phyloP scores from a whole-genome alignment of 2,329 filamentous ascomycete species.

The Setomelanomma holmii region DNA sequence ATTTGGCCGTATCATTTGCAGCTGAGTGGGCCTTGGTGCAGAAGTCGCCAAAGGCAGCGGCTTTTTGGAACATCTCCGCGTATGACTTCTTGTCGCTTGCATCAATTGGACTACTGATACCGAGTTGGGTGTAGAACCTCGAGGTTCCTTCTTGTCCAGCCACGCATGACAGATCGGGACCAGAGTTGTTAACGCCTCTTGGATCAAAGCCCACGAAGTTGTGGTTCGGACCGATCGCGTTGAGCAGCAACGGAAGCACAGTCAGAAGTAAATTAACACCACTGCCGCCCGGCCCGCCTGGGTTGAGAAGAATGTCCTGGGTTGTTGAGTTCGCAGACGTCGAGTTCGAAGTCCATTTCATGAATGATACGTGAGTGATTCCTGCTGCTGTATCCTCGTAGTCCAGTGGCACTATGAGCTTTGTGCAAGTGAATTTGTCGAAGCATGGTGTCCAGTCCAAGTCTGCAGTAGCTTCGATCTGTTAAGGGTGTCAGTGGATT shows the following conservation, averaged over 20 bases:
- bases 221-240: slow-evolving; percentile 34
- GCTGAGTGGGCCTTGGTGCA: slow-evolving; percentile 15
- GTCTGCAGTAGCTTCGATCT: slow-evolving; percentile 1
- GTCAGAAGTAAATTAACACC: slow-evolving; percentile 45
- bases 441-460: slow-evolving; percentile 46
- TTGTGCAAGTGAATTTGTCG: slow-evolving; percentile 56
- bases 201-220: slow-evolving; percentile 54
- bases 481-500: background rate
- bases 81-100: slow-evolving; percentile 2
- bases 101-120: slow-evolving; percentile 3
- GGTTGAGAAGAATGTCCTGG: slow-evolving; percentile 58
- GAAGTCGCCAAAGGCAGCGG: slow-evolving; percentile 18
- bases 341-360: slow-evolving; percentile 49
- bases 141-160: slow-evolving; percentile 17
- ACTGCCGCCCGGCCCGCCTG: slow-evolving; percentile 55
- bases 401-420: slow-evolving; percentile 57
- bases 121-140: slow-evolving; percentile 4
- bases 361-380: slow-evolving; percentile 54
- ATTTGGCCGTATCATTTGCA: slow-evolving; percentile 15
- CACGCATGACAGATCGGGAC: slow-evolving; percentile 43
- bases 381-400: slow-evolving; percentile 21
- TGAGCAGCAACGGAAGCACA: background rate
- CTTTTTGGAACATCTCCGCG: slow-evolving; percentile 1
- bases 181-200: slow-evolving; percentile 49
- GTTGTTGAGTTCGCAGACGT: slow-evolving; percentile 48